Base-by-base conservation (phyloP, 2,329 filamentous ascomycete genomes). In the Massarina eburnea region DNA sequence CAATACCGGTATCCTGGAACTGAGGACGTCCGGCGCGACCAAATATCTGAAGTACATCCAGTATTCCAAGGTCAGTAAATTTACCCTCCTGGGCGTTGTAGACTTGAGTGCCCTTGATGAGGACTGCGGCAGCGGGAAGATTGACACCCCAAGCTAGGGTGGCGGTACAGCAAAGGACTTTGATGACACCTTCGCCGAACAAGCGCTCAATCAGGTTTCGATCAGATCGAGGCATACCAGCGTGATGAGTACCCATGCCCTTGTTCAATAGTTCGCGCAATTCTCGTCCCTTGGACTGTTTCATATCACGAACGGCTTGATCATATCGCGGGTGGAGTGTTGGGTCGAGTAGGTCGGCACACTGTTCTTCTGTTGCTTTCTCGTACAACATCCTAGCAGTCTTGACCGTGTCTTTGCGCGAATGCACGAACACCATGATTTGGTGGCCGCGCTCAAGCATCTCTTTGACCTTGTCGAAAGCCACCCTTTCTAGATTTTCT, bases 81-180 rank as follows among this genome's bases (percentile, higher is more conserved):
- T 95, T 96, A 71, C 94, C 94, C 41, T 95, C 92, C 67, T 96
- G 89, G 0, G 94, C 86, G 67, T 91, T 97, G 73, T 99, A 99
- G 0, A 99, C 82, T 64, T 97, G 92, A 0, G 94, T 99, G 14
- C 94, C 94, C 69, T 99, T 99, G 79, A 99, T 99, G 42, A 99
- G 82, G 40, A 99, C 94, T 0, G 94, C 95, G 0, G 94, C 94
- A 26, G 94, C 94, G 1, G 94, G 94, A 71, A 99, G 82, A 71
- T 99, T 99, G 66, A 99, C 92, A 84, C 94, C 94, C 94, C 94
- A 99, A 1, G 94, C 94, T 20, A 99, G 79, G 1, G 94, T 99
- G 9, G 94, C 94, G 2, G 94, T 99, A 83, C 95, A 99, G 77
- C 92, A 97, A 18, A 99, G 85, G 1, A 99, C 91, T 69, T 94